These are phyloP conservation scores for Rhododendron molle DNA, from an alignment of 148 eudicot species.

Conservation along the genomic window DNA sequence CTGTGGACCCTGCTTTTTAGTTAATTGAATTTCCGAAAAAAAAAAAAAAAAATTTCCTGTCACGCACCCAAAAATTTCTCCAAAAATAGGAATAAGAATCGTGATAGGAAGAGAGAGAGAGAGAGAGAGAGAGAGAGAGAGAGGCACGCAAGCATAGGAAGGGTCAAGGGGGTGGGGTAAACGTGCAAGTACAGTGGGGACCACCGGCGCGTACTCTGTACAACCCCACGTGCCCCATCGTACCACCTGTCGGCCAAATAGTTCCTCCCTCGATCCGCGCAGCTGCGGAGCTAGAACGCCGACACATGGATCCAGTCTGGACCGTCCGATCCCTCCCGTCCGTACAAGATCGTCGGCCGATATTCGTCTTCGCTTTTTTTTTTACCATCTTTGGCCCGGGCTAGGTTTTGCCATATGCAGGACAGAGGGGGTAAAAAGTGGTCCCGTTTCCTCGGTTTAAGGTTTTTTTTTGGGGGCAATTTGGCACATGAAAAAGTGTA, in stretches of 20 bases:
- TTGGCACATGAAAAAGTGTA: background rate
- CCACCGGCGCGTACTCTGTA: background rate
- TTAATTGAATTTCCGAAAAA: no score
- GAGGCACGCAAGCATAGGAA: background rate
- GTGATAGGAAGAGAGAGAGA: background rate
- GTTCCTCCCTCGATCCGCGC: background rate
- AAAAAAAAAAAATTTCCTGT: no score
- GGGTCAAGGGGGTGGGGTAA: background rate
- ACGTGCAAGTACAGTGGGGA: background rate
- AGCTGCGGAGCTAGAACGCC: background rate
- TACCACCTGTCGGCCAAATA: background rate
- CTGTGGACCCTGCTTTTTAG: no score
- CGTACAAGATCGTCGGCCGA: background rate
- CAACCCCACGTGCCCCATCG: background rate
- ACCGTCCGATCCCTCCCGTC: background rate
- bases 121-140: background rate
- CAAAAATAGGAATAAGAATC: background rate
- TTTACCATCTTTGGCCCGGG: background rate
- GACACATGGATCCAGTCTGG: background rate
- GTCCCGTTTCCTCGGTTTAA: background rate
- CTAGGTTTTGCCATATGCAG: background rate
- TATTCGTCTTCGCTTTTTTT: background rate
- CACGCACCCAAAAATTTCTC: no score
- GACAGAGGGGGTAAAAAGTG: background rate
- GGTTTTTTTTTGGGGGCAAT: background rate